A percentile compares a stretch with the other conserved stretches of the same genome.
Evolutionary conservation across 371 early-diverging fungal genomes (phyloP).

Genomic region (Apophysomyces elegans): DNA sequence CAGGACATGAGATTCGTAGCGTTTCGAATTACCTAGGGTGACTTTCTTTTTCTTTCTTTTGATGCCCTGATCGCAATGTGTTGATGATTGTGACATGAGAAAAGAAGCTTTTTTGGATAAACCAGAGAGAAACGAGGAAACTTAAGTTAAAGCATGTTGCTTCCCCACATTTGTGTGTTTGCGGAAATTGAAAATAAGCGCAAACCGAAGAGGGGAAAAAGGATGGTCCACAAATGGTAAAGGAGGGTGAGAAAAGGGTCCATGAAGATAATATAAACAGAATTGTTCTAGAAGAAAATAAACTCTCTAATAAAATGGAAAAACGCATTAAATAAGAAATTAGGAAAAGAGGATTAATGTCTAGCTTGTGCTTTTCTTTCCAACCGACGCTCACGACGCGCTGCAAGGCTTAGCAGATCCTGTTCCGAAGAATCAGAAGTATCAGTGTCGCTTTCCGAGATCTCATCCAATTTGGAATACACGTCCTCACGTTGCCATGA

Average conservation of each 20-base stretch:
- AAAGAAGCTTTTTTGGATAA: conserved; percentile 13
- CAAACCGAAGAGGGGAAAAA: too few species aligned
- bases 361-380: conserved; percentile 8
- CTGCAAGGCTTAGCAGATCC: conserved; percentile 14
- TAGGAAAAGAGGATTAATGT: neutral
- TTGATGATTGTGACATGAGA: conserved; percentile 10
- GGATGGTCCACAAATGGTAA: too few species aligned
- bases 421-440: conserved; percentile 9
- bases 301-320: neutral
- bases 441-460: conserved; percentile 16
- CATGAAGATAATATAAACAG: too few species aligned
- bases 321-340: neutral
- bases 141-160: conserved; percentile 7
- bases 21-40: conserved; percentile 16
- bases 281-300: neutral
- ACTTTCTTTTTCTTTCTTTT: conserved; percentile 24
- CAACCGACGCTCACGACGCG: conserved; percentile 14
- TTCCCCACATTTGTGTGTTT: conserved; percentile 8
- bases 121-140: conserved; percentile 5
- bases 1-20: neutral
- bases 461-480: conserved; percentile 13
- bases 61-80: conserved; percentile 10
- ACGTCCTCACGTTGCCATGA: neutral
- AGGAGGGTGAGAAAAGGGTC: neutral
- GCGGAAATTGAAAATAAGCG: neutral